A percentile compares a stretch with the other conserved stretches of the same genome.
These are phyloP conservation scores for Suhomyces kilbournensis DNA, from an alignment of 805 yeast species.

Conservation along the genomic window DNA sequence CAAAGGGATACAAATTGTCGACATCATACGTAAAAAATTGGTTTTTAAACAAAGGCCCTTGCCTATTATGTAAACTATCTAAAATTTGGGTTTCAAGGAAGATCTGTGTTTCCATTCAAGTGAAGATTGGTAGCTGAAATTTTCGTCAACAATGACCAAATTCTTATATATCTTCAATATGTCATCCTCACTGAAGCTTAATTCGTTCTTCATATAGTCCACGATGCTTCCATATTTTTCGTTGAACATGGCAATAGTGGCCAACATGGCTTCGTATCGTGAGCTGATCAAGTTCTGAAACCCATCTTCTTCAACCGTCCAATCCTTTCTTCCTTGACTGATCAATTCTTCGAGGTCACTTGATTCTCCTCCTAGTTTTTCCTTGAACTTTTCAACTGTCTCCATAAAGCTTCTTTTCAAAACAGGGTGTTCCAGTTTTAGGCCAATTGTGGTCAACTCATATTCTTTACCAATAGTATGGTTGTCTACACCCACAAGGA, in stretches of 20 bases:
- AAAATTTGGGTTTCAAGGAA: constrained; percentile 2
- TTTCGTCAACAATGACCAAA: constrained; percentile 20
- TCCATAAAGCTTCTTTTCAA: constrained; percentile 34
- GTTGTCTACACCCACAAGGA: constrained; percentile 62
- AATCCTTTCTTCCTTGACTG: constrained; percentile 37
- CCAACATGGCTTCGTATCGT: constrained; percentile 66
- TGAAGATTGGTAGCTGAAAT: not conserved
- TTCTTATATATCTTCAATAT: constrained; percentile 29
- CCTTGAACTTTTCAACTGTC: constrained; percentile 29
- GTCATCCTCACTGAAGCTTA: constrained; percentile 48
- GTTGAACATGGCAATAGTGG: constrained; percentile 54
- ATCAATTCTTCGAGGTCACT: constrained; percentile 21
- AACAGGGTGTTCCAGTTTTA: constrained; percentile 46
- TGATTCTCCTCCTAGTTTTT: constrained; percentile 20
- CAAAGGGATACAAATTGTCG: constrained; percentile 49
- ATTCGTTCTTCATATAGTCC: constrained; percentile 40
- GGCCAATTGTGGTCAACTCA: constrained; percentile 68
- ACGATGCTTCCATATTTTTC: constrained; percentile 53
- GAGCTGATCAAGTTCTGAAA: constrained; percentile 60
- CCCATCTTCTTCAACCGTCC: constrained; percentile 49
- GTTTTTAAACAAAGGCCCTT: constrained; percentile 68
- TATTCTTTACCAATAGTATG: constrained; percentile 71
- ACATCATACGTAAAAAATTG: constrained; percentile 56
- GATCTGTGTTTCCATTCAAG: constrained; percentile 8
- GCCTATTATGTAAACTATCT: constrained; percentile 61